These are phyloP conservation scores for Skeletonema tropicum DNA, from an alignment of 108 stramenopile genomes.

Conservation along the genomic window DNA sequence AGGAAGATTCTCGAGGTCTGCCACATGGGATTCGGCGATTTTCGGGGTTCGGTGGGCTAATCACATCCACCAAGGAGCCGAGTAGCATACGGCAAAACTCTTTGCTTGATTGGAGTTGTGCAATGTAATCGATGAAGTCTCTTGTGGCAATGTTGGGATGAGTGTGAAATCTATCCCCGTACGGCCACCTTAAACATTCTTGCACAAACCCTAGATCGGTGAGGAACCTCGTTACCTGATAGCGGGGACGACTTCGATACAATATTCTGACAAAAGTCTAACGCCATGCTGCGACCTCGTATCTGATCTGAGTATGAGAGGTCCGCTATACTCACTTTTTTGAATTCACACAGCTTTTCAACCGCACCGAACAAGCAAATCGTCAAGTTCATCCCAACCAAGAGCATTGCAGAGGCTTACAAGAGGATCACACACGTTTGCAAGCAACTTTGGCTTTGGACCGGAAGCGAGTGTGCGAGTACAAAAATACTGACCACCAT, in stretches of 20 bases:
- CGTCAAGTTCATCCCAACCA: slow-evolving; percentile 1
- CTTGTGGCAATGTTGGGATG: neutral
- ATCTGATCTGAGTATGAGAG: too few species aligned
- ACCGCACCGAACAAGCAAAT: slow-evolving; percentile 4
- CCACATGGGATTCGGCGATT: neutral
- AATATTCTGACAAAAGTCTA: neutral
- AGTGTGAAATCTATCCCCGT: too few species aligned
- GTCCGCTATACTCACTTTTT: neutral
- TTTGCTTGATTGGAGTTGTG: neutral
- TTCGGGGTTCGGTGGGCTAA: neutral
- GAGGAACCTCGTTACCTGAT: too few species aligned
- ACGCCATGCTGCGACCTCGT: too few species aligned
- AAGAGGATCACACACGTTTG: neutral
- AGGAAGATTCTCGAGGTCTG: neutral
- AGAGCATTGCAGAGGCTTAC: neutral
- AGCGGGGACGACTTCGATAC: too few species aligned
- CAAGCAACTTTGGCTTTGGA: neutral
- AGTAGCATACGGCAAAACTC: neutral
- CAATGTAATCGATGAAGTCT: neutral
- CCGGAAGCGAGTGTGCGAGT: neutral
- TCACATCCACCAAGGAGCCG: neutral
- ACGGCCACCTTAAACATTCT: too few species aligned
- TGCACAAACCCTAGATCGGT: too few species aligned
- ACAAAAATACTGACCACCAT: too few species aligned
- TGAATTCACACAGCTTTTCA: neutral